Evolutionary conservation across 176 grass and related monocot species (phyloP), one percentile per base, ranked within the genome.

Genomic region (Ampelocalamus luodianensis): DNA sequence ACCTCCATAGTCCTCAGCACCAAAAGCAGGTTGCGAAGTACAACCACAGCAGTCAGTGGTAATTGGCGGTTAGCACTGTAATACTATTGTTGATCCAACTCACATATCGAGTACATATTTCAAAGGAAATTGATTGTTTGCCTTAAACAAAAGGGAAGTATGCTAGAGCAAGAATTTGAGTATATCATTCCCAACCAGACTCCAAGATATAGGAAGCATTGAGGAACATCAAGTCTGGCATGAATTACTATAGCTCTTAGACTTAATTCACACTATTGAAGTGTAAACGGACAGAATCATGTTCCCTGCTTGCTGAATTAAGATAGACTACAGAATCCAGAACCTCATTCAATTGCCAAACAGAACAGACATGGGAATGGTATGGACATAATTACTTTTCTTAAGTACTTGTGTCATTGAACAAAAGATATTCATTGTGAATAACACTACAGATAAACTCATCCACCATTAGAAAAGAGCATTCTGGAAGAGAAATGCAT

Each of bases 401-500:
- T 78, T 14, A 77, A 82, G 32, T 71, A 63, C 7, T 72, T 54
- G 40, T 55, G 27, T 26, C 71, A 64, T 89, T 51, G 51, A n/a
- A 80, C 55, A n/a, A 1, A 81, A 29, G 50, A 44, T 81, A 18
- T 64, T 76, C 42, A 26, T 85, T 38, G 36, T 69, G 14, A 80
- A 78, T 54, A 40, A 78, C 10, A 79, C 65, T 86, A 78, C 71
- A 71, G 71, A 83, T 44, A 82, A 55, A 83, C 34, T 49, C 24
- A 81, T 86, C 32, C 39, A 39, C 39, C 45, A 22, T 29, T 56
- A 44, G 77, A 82, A 60, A 32, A 75, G 40, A 77, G 81, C 4
- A 79, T 76, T 70, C 39, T 81, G 49, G 71, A 80, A 68, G 54
- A 86, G 67, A 49, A 79, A 26, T 68, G 72, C 64, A 79, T 67